phyloP scores from a whole-genome alignment of 768 basidiomycete genomes.

The Collybia sp. region DNA sequence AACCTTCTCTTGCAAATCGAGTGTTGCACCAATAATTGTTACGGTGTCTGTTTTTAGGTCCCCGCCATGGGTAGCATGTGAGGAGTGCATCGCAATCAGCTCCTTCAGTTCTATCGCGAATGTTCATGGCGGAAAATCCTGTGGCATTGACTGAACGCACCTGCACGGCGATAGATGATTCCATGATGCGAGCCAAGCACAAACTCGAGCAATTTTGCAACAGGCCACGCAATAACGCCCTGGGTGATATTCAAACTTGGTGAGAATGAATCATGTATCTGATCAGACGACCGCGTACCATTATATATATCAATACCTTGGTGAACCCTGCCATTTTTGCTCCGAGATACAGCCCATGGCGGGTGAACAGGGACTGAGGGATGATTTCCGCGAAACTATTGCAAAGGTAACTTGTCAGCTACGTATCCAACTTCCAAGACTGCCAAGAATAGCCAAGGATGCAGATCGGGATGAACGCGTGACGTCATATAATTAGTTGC shows the following conservation, averaged over 20 bases:
- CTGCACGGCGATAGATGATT: slow-evolving; percentile 81
- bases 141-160: slow-evolving; percentile 17
- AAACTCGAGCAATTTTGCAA: slow-evolving; percentile 77
- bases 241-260: slow-evolving; percentile 17
- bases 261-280: slow-evolving; percentile 1
- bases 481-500: slow-evolving; percentile 20
- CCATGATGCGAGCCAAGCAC: slow-evolving; percentile 83
- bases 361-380: slow-evolving; percentile 88
- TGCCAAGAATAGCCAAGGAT: neutral
- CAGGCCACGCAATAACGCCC: slow-evolving; percentile 80
- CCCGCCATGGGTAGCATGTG: slow-evolving; percentile 68
- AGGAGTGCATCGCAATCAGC: slow-evolving; percentile 84
- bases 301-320: slow-evolving; percentile 56
- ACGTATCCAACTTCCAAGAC: neutral
- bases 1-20: slow-evolving; percentile 86
- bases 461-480: slow-evolving; percentile 13
- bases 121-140: neutral
- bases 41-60: slow-evolving; percentile 86
- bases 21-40: slow-evolving; percentile 83
- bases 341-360: slow-evolving; percentile 84
- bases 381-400: slow-evolving; percentile 86
- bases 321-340: slow-evolving; percentile 81
- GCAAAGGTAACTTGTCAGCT: neutral
- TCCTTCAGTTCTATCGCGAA: slow-evolving; percentile 70
- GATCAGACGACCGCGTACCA: slow-evolving; percentile 44